These are phyloP conservation scores for Suhomyces panamericanus DNA, from an alignment of 1,139 yeast species.

Conservation along the genomic window DNA sequence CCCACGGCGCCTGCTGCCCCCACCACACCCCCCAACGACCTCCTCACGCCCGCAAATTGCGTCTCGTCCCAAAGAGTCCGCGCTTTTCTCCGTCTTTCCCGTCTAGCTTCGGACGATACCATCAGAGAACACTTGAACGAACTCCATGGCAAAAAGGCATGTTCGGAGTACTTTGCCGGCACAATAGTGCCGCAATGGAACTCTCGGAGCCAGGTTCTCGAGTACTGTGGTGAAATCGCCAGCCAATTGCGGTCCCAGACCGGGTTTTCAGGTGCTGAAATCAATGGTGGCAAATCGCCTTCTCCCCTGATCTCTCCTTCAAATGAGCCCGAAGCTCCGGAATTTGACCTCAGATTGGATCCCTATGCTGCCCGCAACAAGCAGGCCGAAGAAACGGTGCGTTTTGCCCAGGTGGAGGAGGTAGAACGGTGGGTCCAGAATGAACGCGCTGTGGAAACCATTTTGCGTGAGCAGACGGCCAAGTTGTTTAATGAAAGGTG, in stretches of 20 bases:
- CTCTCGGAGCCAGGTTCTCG: conserved; percentile 30
- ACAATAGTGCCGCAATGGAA: conserved; percentile 42
- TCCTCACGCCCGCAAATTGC: conserved; percentile 30
- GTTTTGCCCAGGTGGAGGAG: conserved; percentile 27
- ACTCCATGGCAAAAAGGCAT: conserved; percentile 17
- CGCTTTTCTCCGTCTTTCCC: conserved; percentile 40
- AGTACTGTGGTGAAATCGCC: conserved; percentile 34
- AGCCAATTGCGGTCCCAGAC: conserved; percentile 18
- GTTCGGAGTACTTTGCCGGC: conserved; percentile 31
- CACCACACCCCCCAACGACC: background rate
- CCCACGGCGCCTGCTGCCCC: background rate
- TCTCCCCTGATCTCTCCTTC: background rate
- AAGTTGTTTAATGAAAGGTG: conserved; percentile 40
- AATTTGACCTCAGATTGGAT: conserved; percentile 34
- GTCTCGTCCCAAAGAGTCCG: conserved; percentile 35
- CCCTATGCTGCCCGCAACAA: conserved; percentile 41
- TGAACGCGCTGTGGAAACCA: conserved; percentile 36
- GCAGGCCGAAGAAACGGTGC: conserved; percentile 23
- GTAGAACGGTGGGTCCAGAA: conserved; percentile 42
- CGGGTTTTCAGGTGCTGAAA: background rate
- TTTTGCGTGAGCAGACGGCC: conserved; percentile 36
- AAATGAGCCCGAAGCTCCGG: background rate
- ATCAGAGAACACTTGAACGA: conserved; percentile 42
- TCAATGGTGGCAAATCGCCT: background rate
- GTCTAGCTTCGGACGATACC: conserved; percentile 43